Conservation (phyloP, 768 basidiomycete species). For the Lactifluus volemus region DNA sequence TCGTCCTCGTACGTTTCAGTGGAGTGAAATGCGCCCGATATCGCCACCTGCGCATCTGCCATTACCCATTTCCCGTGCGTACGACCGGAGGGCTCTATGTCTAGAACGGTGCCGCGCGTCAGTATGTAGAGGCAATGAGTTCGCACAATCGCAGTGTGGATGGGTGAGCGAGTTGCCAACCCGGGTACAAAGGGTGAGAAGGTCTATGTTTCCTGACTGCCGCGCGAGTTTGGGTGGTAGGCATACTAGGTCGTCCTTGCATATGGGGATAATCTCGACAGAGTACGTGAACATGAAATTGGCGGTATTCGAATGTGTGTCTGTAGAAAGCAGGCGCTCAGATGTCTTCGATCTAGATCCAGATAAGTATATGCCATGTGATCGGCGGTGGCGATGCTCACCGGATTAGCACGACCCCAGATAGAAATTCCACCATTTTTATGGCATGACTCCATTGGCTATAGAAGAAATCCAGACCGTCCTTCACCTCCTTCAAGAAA, state of each 20-base stretch:
- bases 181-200: slow-evolving; percentile 79
- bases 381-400: slow-evolving; percentile 30
- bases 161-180: slow-evolving; percentile 92
- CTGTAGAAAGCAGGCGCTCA: slow-evolving; percentile 88
- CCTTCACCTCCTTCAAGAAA: slow-evolving; percentile 83
- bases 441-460: slow-evolving; percentile 82
- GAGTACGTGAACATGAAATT: slow-evolving; percentile 98
- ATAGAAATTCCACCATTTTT: slow-evolving; percentile 94
- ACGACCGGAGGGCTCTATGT: slow-evolving; percentile 78
- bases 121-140: slow-evolving; percentile 69
- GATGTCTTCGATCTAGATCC: slow-evolving; percentile 73
- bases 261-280: slow-evolving; percentile 92
- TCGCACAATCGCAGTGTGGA: slow-evolving; percentile 79
- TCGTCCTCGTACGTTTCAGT: slow-evolving; percentile 30
- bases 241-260: slow-evolving; percentile 96
- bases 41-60: slow-evolving; percentile 84
- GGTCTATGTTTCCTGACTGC: slow-evolving; percentile 78
- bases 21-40: slow-evolving; percentile 71
- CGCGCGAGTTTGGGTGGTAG: slow-evolving; percentile 79
- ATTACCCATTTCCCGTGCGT: slow-evolving; percentile 75
- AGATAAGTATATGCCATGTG: neutral
- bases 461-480: slow-evolving; percentile 98
- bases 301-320: slow-evolving; percentile 86
- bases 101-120: slow-evolving; percentile 88
- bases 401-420: slow-evolving; percentile 81